Evolutionary conservation across 225 moss, liverwort and hornwort species (phyloP).

Genomic region (Pseudisothecium myosuroides): DNA sequence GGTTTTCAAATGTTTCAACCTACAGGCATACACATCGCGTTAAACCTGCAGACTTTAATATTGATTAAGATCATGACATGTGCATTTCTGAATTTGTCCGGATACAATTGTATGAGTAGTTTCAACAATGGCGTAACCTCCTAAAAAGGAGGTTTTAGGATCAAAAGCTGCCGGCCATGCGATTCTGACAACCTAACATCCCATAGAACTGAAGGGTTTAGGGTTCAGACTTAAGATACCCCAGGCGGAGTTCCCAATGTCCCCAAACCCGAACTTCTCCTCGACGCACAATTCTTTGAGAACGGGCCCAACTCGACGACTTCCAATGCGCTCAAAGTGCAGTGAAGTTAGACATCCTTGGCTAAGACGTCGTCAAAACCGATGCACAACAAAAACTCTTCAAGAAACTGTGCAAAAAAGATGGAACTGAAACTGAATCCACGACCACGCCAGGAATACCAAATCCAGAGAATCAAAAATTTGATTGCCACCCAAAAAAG

Average conservation of each 20-base stretch:
- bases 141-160: background rate
- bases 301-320: background rate
- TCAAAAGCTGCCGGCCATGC: background rate
- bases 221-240: background rate
- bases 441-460: background rate
- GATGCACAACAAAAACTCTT: background rate
- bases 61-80: background rate
- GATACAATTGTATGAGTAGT: background rate
- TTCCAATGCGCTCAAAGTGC: background rate
- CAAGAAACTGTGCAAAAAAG: background rate
- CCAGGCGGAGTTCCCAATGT: background rate
- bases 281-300: background rate
- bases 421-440: background rate
- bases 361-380: background rate
- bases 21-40: background rate
- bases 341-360: background rate
- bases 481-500: no score
- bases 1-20: background rate
- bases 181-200: background rate
- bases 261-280: background rate
- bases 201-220: background rate
- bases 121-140: background rate
- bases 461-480: background rate
- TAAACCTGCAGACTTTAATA: background rate
- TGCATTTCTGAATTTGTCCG: background rate